Evolutionary conservation across 805 yeast species (phyloP), one percentile per base, ranked within the genome.

Genomic region (Spathaspora hagerdaliae): DNA sequence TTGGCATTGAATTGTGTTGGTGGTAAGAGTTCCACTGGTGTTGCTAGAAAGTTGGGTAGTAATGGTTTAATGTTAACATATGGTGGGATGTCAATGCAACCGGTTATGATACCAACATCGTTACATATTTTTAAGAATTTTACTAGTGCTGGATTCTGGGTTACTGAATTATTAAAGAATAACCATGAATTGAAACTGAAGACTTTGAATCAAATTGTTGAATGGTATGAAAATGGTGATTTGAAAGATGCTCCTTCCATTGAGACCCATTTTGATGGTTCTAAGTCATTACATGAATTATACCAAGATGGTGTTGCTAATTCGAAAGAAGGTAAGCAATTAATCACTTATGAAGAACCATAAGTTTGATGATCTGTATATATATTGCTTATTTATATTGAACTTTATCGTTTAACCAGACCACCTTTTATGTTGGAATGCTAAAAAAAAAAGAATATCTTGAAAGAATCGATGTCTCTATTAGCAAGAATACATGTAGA

Each of bases 71-170:
- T 94, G 73, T 79, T 90, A 54, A 89, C 98, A 1, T 94, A 94
- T 60, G 99, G 99, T 31, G 98, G 96, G 34, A 94, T 94, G 99
- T 88, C 97, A 3, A 82, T 84, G 74, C 91, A 88, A 67, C 99
- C 99, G 1, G 95, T 94, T 9, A 78, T 80, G n/a, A 66, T 94
- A 45, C 97, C 98, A 35, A 89, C 97, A 1, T 81, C 96, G 0
- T 69, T 87, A 48, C 87, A 87, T 60, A 91, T 94, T 52, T 94
- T 94, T 74, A 94, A 92, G 65, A 86, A 91, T 59, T 66, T 94
- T 45, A 82, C 85, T 6, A 82, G 90, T 43, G 78, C 82, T 27
- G 99, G 99, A 0, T 94, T 87, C 70, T 94, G 99, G 99, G 82
- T 90, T 47, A 86, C 96, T 10, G 81, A 55, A 38, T 63, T 70